These are phyloP conservation scores for Pseudotsuga menziesii DNA, from an alignment of 75 land plant species.

Conservation along the genomic window DNA sequence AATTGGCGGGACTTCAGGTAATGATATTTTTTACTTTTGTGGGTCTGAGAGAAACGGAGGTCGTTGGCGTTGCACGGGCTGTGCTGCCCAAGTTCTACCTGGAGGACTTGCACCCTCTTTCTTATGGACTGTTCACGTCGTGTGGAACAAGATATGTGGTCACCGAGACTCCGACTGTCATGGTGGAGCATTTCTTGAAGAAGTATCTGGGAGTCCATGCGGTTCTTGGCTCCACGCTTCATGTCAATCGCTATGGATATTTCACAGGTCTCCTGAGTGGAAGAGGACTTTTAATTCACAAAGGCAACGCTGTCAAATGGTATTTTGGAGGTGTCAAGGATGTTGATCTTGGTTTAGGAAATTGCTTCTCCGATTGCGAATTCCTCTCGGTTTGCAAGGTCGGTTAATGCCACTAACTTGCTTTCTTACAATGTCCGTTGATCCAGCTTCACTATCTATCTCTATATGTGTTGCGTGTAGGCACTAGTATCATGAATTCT, in stretches of 20 bases:
- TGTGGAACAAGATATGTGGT: slow-evolving; percentile 33
- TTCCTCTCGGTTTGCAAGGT: slow-evolving; percentile 42
- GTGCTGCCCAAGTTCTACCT: slow-evolving; percentile 85
- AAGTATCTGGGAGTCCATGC: slow-evolving; percentile 37
- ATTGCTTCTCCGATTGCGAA: slow-evolving; percentile 17
- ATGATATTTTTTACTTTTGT: slow-evolving; percentile 64
- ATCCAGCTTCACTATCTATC: no score
- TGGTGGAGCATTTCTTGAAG: slow-evolving; percentile 65
- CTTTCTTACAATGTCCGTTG: no score
- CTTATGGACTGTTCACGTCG: slow-evolving; percentile 24
- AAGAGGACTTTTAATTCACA: slow-evolving; percentile 19
- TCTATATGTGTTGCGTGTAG: no score
- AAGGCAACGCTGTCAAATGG: not conserved
- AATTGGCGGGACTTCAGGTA: slow-evolving; percentile 25
- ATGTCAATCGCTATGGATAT: slow-evolving; percentile 19
- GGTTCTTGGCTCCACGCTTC: slow-evolving; percentile 56
- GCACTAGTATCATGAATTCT: no score
- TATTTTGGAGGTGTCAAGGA: not conserved
- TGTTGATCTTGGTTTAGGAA: slow-evolving; percentile 22
- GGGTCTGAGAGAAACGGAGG: slow-evolving; percentile 41
- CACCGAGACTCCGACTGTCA: slow-evolving; percentile 51
- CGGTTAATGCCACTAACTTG: not conserved
- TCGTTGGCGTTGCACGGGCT: slow-evolving; percentile 51
- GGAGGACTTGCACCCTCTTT: slow-evolving; percentile 51
- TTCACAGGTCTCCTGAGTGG: slow-evolving; percentile 10